Percentiles rank a stretch among this genome's conserved stretches.
These are phyloP conservation scores for Gentiana macrophylla DNA, from an alignment of 257 asterid species.

Conservation along the genomic window DNA sequence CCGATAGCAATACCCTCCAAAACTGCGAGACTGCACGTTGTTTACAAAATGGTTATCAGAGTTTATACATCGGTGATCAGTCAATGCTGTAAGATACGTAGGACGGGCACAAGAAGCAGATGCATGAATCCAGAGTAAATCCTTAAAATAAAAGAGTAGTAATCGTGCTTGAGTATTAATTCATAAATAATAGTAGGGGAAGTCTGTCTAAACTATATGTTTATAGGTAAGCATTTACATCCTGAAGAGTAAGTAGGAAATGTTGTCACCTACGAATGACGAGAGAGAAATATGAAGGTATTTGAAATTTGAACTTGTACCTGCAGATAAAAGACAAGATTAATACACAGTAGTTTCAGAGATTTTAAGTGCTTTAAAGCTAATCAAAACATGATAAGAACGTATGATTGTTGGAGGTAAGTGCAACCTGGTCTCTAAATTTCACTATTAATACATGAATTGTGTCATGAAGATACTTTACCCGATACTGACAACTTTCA, in stretches of 20 bases:
- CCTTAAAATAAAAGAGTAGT: too few species aligned
- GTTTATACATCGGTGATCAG: background rate
- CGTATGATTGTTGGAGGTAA: background rate
- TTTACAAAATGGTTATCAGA: background rate
- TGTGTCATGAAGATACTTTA: too few species aligned
- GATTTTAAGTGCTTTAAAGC: too few species aligned
- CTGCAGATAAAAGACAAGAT: constrained; percentile 30
- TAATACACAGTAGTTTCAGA: too few species aligned
- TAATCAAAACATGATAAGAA: background rate
- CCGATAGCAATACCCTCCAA: constrained; percentile 89
- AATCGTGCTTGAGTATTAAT: too few species aligned
- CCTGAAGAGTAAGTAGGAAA: constrained; percentile 1
- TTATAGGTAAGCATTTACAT: background rate
- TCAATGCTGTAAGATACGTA: background rate
- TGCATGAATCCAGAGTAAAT: background rate
- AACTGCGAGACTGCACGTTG: constrained; percentile 71
- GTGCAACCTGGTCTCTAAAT: background rate
- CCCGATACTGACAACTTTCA: too few species aligned
- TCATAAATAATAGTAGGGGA: too few species aligned
- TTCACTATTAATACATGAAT: background rate
- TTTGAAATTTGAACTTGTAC: constrained; percentile 90
- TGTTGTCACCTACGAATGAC: constrained; percentile 72
- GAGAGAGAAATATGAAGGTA: constrained; percentile 91
- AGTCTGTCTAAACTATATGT: too few species aligned
- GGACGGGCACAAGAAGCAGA: background rate